Percentiles rank a stretch among this genome's conserved stretches.
These are phyloP conservation scores for Zopfia rhizophila DNA, from an alignment of 2,329 filamentous ascomycete species.

Conservation along the genomic window DNA sequence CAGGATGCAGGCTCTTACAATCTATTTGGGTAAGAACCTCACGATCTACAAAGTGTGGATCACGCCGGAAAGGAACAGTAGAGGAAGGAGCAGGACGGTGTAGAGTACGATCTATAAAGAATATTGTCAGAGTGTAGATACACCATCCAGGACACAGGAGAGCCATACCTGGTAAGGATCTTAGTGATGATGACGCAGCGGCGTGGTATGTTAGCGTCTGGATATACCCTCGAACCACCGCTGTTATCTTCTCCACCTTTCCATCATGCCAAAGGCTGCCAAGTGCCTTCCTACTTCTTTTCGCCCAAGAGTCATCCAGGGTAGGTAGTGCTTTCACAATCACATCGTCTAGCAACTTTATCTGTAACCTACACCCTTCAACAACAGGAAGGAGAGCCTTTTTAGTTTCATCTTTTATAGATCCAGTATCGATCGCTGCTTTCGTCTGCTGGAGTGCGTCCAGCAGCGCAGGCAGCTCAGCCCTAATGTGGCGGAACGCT, in stretches of 20 bases:
- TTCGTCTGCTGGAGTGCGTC: constrained; percentile 17
- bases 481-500: constrained; percentile 15
- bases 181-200: not conserved
- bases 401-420: constrained; percentile 13
- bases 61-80: constrained; percentile 13
- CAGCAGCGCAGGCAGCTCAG: constrained; percentile 18
- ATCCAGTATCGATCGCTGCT: constrained; percentile 6
- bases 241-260: constrained; percentile 20
- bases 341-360: constrained; percentile 19
- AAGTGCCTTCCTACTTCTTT: constrained; percentile 20
- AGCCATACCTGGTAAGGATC: too few relatives aligned
- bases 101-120: too few relatives aligned
- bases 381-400: constrained; percentile 20
- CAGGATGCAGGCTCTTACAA: constrained; percentile 4
- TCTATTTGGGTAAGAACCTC: constrained; percentile 7
- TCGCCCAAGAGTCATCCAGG: constrained; percentile 11
- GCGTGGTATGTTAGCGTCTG: constrained; percentile 14
- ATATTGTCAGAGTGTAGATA: too few relatives aligned
- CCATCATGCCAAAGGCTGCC: constrained; percentile 22
- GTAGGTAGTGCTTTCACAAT: constrained; percentile 22
- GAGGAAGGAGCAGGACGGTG: constrained; percentile 9
- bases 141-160: too few relatives aligned
- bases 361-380: constrained; percentile 21
- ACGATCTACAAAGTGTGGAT: constrained; percentile 19
- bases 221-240: constrained; percentile 13